Conservation (phyloP, 768 basidiomycete species). For the Termitomyces titanicus region DNA sequence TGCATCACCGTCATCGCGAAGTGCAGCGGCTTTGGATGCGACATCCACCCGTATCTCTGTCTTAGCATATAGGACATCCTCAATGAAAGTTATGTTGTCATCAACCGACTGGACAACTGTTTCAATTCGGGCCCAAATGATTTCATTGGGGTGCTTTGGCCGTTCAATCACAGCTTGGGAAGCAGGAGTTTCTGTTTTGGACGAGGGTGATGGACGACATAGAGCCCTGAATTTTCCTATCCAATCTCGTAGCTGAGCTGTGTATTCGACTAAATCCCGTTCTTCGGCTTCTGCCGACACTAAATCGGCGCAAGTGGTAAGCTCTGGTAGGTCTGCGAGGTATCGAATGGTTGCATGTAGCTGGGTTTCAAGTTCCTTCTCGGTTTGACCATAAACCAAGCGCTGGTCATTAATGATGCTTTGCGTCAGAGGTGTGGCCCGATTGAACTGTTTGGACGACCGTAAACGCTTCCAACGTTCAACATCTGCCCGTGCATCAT, state of each 20-base stretch:
- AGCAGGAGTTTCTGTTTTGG: neutral
- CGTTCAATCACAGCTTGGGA: neutral
- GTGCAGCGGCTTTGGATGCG: neutral
- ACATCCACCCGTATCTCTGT: constrained; percentile 5
- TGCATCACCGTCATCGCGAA: constrained; percentile 2
- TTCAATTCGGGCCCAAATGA: constrained; percentile 9
- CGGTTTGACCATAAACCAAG: constrained; percentile 13
- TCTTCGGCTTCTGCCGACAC: constrained; percentile 15
- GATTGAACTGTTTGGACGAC: constrained; percentile 23
- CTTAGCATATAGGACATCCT: constrained; percentile 7
- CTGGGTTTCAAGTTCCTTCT: constrained; percentile 15
- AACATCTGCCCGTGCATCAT: constrained; percentile 17
- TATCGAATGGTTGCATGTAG: constrained; percentile 19
- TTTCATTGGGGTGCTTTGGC: constrained; percentile 9
- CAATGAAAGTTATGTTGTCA: constrained; percentile 1
- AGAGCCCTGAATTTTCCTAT: constrained; percentile 21
- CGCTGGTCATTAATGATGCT: constrained; percentile 21
- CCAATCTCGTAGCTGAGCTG: constrained; percentile 28
- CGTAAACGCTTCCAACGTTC: constrained; percentile 29
- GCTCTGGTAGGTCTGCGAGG: constrained; percentile 24
- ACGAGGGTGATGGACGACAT: neutral
- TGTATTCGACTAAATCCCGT: constrained; percentile 23
- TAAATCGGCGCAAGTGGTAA: constrained; percentile 8
- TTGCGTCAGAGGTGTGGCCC: constrained; percentile 24
- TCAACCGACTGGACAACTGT: constrained; percentile 2